Evolutionary conservation across 2,329 filamentous ascomycete species (phyloP), one percentile per base, ranked within the genome.

Genomic region (Cytospora chrysosperma): DNA sequence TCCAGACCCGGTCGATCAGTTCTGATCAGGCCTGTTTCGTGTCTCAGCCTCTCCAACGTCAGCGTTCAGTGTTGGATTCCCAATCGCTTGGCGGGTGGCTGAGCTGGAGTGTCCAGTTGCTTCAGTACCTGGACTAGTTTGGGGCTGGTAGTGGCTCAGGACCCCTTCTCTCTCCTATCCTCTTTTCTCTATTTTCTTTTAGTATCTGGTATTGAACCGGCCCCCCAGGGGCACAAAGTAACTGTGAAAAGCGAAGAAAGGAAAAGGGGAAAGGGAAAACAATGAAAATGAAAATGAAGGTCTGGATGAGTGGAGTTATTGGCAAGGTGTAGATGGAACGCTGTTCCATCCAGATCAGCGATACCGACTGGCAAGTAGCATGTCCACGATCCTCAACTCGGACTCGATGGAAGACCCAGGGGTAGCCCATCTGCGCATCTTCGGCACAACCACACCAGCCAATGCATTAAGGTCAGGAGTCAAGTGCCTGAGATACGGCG

Each of bases 361-460:
- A 43, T 43, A 43, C 17, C 37, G 37, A 43, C 37, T 43, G 37
- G 37, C 37, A 43, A 63, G 24, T 13, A 65, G 53, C 12, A 43
- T 40, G 10, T 72, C 68, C 50, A 74, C 56, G 56, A 74, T 73
- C 15, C 64, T 67, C 9, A 72, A 58, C 57, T 69, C 65, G 0
- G 71, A 69, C 47, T 73, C 72, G 37, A 76, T 73, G 34, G 70
- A 74, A 21, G 75, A 76, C 21, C 73, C 72, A 2, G 72, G 68
- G 10, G 66, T 67, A 2, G 73, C 73, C 75, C 75, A 76, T 47
- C 68, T 70, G 26, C 66, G 67, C 52, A 77, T 65, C 53, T 67
- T 72, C n/a, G 67, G 65, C 6, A 72, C 62, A 4, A 77, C 67
- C 40, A 71, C 56, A 30, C 67, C 65, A 56, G 72, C 72, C 24